phyloP scores from a whole-genome alignment of 768 basidiomycete species.

The Amanita exitialis region DNA sequence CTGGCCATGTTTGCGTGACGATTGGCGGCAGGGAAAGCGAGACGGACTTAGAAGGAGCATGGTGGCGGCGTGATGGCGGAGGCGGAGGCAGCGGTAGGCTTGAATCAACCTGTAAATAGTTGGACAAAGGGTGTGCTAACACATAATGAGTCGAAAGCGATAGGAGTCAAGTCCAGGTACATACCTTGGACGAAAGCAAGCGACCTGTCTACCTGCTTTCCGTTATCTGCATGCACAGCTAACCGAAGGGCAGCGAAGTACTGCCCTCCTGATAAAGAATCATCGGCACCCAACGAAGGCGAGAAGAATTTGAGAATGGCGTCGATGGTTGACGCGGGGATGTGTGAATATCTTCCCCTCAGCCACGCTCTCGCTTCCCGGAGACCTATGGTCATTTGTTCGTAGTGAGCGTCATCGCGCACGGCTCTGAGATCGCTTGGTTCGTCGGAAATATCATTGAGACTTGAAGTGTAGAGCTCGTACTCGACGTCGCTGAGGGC shows the following conservation, averaged over 20 bases:
- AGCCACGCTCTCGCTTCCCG: constrained; percentile 73
- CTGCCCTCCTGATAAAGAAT: constrained; percentile 55
- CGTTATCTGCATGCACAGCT: constrained; percentile 48
- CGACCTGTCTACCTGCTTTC: constrained; percentile 50
- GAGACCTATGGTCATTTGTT: constrained; percentile 40
- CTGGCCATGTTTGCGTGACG: constrained; percentile 2
- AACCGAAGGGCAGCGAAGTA: constrained; percentile 71
- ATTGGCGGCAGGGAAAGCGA: neutral
- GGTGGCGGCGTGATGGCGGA: constrained; percentile 1
- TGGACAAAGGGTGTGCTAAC: neutral
- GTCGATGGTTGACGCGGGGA: constrained; percentile 47
- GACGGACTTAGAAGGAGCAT: neutral
- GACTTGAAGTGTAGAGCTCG: constrained; percentile 48
- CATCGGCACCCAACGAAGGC: constrained; percentile 39
- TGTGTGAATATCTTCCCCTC: constrained; percentile 52
- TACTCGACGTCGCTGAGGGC: constrained; percentile 72
- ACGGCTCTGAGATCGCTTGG: neutral
- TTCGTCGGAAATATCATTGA: constrained; percentile 38
- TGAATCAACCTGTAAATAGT: neutral
- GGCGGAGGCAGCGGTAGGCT: neutral
- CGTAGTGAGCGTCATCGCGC: constrained; percentile 43
- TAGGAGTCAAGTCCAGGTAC: constrained; percentile 12
- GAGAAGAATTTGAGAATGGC: constrained; percentile 54
- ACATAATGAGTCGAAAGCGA: neutral
- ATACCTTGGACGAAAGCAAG: constrained; percentile 73